Evolutionary conservation across 2,329 filamentous ascomycete genomes (phyloP), one percentile per base, ranked within the genome.

Genomic region (Magnaporthiopsis poae): DNA sequence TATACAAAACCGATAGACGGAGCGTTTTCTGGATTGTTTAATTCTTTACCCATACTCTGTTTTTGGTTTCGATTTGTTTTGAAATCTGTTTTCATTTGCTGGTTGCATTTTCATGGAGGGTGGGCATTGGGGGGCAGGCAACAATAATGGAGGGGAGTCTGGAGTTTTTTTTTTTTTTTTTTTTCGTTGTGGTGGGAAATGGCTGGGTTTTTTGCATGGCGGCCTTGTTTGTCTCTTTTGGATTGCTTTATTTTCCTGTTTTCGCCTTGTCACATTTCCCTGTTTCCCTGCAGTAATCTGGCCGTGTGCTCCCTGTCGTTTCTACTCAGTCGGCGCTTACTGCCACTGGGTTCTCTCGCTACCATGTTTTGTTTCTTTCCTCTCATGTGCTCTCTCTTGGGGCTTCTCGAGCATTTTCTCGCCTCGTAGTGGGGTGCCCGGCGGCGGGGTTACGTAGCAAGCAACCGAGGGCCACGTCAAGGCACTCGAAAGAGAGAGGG

Each of bases 11-110:
- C 27, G 27, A 52, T 27, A 52, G 39, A 52, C 25, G n/a, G 27
- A n/a, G 35, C 33, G 9, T n/a, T 46, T 25, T n/a, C 25, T 64
- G 36, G n/a, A 13, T 60, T 35, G 36, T 11, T 56, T 52, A 56
- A n/a, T 64, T 46, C 35, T 15, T 63, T 63, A 63, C 25, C 29
- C 35, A n/a, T 7, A 25, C 25, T 21, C 60, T 61, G 18, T 60
- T 60, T 62, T 60, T 63, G 65, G 31, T 63, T 35, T 65, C 60
- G 31, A 13, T 35, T 62, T 29, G 15, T 21, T 63, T 59, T 59
- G 8, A 39, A 7, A n/a, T 64, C 36, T 29, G 31, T 64, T 35
- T 59, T 33, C 11, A 21, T 59, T n/a, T 35, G 11, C 35, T 59
- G n/a, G 25, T n/a, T 31, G 39, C 29, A 33, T 61, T 64, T n/a